phyloP scores from a whole-genome alignment of 176 grass and related monocot species.

The Miscanthus lutarioriparius region DNA sequence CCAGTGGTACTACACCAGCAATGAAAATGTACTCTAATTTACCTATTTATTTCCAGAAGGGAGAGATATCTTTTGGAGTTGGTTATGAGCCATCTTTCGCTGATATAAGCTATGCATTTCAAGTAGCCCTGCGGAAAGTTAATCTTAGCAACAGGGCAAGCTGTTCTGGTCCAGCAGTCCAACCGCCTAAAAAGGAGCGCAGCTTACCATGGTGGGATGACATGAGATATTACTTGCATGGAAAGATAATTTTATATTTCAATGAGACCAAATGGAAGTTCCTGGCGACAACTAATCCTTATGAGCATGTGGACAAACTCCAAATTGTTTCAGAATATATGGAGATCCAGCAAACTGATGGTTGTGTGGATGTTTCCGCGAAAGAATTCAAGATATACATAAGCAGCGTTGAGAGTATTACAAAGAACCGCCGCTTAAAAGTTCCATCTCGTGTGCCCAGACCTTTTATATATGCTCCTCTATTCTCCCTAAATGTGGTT shows the following conservation, averaged over 20 bases:
- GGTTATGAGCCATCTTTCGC: conserved; percentile 98
- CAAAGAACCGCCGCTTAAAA: conserved; percentile 91
- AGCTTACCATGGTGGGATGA: conserved; percentile 99
- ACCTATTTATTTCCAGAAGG: conserved; percentile 93
- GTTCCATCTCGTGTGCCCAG: conserved; percentile 55
- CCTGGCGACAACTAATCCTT: conserved; percentile 88
- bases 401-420: conserved; percentile 90
- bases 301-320: conserved; percentile 86
- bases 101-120: conserved; percentile 98
- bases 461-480: conserved; percentile 84
- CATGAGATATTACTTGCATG: conserved; percentile 96
- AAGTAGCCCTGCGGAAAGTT: conserved; percentile 76
- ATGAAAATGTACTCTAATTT: conserved; percentile 99
- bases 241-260: conserved; percentile 83
- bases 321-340: conserved; percentile 97
- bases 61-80: conserved; percentile 96
- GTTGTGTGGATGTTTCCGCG: conserved; percentile 81
- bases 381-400: conserved; percentile 94
- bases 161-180: conserved; percentile 42
- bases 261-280: conserved; percentile 89
- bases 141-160: conserved; percentile 78
- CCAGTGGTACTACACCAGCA: conserved; percentile 93
- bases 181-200: conserved; percentile 83
- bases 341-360: conserved; percentile 96
- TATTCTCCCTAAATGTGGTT: conserved; percentile 88